Evolutionary conservation across 2,329 filamentous ascomycete species (phyloP), one percentile per base, ranked within the genome.

Genomic region (Paraphaeosphaeria sporulosa): DNA sequence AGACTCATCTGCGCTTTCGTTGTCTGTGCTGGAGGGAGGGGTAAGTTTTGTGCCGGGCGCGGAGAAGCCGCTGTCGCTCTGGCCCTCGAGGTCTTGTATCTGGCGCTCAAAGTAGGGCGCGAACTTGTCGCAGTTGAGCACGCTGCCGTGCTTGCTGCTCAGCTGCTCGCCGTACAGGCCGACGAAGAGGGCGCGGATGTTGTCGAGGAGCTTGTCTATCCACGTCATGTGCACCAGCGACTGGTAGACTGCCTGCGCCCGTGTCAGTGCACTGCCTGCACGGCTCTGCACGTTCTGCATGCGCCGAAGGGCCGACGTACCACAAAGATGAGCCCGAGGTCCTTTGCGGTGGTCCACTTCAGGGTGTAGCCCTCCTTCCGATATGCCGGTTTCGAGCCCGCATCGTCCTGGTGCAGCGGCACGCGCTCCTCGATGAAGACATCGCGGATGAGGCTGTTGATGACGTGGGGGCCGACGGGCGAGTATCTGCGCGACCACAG

Each of bases 341-440:
- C 95, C 81, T 97, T 98, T 56, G 90, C 90, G 38, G 91, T 88
- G 4, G 93, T 93, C 92, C 94, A 99, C 81, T 95, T 96, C 68
- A 99, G 78, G 0, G 93, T 98, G 76, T 98, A 96, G 68, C 96
- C 93, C 70, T 98, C 95, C 73, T 92, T 91, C 79, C 88, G 92
- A 81, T 95, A 99, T 0, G 89, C 85, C 17, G 91, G 87, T 68
- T 92, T 92, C 53, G 80, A 82, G 17, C 86, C 82, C 15, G 88
- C 85, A 66, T 87, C 87, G 55, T 88, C 83, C 57, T 86, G 83
- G 55, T 85, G 83, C 53, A 84, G 84, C 59, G 88, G 85, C 61
- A 87, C 86, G 78, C 92, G 94, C 83, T 97, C 94, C 81, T 99
- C 95, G 74, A 99, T 97, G 77, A 99, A 97, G 75, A 97, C 92